Base-by-base conservation (phyloP, 345 rosid genomes). In the Melaleuca alternifolia region DNA sequence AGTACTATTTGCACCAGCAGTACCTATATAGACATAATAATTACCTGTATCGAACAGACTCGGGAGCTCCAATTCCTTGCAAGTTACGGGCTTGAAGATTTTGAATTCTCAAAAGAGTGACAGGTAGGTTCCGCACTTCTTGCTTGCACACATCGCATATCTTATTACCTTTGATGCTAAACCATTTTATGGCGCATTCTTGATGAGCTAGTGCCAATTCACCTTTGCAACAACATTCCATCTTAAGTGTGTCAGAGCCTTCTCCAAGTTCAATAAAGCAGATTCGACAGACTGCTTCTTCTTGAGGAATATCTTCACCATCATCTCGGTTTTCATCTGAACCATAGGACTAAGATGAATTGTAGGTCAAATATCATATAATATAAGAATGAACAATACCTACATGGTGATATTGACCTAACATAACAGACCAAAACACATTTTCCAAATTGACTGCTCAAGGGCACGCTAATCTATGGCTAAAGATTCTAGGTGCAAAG, bases 171-270 rank as follows among this genome's bases (percentile, higher is more conserved):
- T 97, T 96, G 57, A 97, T 94, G 91, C 95, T 96, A 90, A 97
- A 97, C 99, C 99, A 97, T 93, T 97, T 97, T 85, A 97, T 88
- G 53, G 96, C 94, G 90, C 99, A 97, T 83, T 94, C 96, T 91
- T 94, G 92, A 89, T 97, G 99, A 44, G 98, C 98, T 26, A 97
- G 93, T 33, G 98, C 98, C 85, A 97, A 90, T 87, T 94, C 99
- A 10, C 99, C 99, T 91, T 91, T 97, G 93, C 99, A 97, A 92
- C 97, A 91, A 88, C 99, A 96, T 90, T 96, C 99, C 99, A 97
- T 96, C 92, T 95, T 97, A 71, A 97, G 93, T 37, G 98, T 93
- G 52, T 95, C 98, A 24, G 90, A 92, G 28, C 95, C 98, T 93
- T 96, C 99, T 85, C 97, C 98, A 24, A 97, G 88, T 89, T 96